Percentiles rank a stretch among this genome's conserved stretches.
These are phyloP conservation scores for Rubroboletus pulcherrimus DNA, from an alignment of 768 basidiomycete species.

Conservation along the genomic window DNA sequence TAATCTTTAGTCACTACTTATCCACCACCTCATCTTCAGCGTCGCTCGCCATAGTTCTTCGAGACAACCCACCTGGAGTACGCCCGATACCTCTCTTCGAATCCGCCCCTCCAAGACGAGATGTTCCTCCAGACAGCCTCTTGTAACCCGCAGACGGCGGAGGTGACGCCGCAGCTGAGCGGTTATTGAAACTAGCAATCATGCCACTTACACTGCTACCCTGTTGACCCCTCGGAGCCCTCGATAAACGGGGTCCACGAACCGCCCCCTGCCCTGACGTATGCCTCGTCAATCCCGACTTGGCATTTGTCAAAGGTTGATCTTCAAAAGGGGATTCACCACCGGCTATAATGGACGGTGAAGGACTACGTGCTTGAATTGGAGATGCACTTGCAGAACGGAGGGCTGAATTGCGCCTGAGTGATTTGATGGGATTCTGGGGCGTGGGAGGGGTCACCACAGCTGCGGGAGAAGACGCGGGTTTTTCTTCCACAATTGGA, in stretches of 20 bases:
- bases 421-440: conserved; percentile 46
- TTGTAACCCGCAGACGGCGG: conserved; percentile 40
- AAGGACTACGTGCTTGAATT: conserved; percentile 38
- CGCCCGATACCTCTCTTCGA: conserved; percentile 44
- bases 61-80: conserved; percentile 48
- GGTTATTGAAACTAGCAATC: conserved; percentile 55
- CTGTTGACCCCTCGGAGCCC: conserved; percentile 43
- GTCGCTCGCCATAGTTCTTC: conserved; percentile 80
- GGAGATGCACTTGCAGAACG: conserved; percentile 35
- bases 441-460: conserved; percentile 46
- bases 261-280: conserved; percentile 41
- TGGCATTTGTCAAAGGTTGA: conserved; percentile 32
- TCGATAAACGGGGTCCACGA: conserved; percentile 49
- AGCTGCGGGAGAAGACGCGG: conserved; percentile 30
- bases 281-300: conserved; percentile 41
- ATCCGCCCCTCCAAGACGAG: conserved; percentile 16
- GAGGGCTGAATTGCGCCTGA: conserved; percentile 34
- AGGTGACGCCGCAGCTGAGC: conserved; percentile 37
- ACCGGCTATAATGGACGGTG: conserved; percentile 33
- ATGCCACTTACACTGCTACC: conserved; percentile 49
- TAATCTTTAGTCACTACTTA: conserved; percentile 13
- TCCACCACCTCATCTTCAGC: conserved; percentile 71
- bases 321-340: conserved; percentile 31
- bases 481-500: conserved; percentile 22
- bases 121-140: conserved; percentile 40